Evolutionary conservation across 139 green algal species (phyloP), one percentile per base, ranked within the genome.

Genomic region (Tetraselmis striata): DNA sequence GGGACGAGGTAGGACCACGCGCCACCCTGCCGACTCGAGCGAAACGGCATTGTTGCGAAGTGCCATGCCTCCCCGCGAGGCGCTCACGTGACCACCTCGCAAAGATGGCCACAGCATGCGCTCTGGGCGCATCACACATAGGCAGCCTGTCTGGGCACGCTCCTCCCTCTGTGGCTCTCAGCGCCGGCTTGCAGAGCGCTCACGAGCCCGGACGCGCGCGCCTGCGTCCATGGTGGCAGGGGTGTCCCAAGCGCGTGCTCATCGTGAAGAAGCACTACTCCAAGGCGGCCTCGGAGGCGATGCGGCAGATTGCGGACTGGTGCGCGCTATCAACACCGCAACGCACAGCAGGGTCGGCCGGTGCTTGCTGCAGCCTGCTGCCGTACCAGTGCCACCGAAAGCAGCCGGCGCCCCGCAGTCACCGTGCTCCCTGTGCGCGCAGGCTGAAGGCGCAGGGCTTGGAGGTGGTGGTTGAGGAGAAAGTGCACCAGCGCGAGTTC

Each of bases 231-330:
- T 67, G 5, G 45, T 67, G 45, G 18, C 5, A 67, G 45, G 87
- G 75, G 1, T 59, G 81, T 5, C 92, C 91, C 2, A 77, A 82
- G 22, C 87, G 78, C 1, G 89, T 93, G 24, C 85, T 98, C 1
- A 89, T 98, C 23, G 87, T 97, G 0, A 98, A 97, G 86, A 96
- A 96, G 83, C 87, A 88, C 0, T 83, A 86, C 0, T 89, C 90
- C 30, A 27, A 79, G 0, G 86, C 79, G 1, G 92, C 94, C 1
- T 85, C 81, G 2, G 31, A 80, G 0, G 89, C 88, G 77, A 80
- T 97, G 1, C 77, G 81, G 59, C 82, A 95, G 82, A 93, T 98
- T 2, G 94, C 82, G 0, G 22, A 29, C 0, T 98, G 94, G 92
- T 88, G 83, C 92, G 77, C 1, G 67, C 5, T 29, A 74, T 59